Evolutionary conservation across 2,329 filamentous ascomycete species (phyloP).

Genomic region (Verticillium zaregamsianum): DNA sequence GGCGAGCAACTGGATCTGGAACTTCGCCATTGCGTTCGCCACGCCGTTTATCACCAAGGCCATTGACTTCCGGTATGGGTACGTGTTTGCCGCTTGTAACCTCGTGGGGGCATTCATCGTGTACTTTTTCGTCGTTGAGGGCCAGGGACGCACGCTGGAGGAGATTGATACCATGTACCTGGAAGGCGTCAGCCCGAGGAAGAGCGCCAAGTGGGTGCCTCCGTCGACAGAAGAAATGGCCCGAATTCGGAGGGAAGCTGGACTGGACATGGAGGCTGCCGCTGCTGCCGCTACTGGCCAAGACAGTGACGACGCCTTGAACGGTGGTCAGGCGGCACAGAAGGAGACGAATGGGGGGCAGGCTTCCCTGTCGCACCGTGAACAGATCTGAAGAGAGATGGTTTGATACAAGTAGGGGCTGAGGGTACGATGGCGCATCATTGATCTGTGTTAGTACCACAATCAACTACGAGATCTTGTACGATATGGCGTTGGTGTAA

Average conservation of each 20-base stretch:
- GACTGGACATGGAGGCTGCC: constrained; percentile 29
- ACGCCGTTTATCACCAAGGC: constrained; percentile 71
- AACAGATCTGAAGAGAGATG: background rate
- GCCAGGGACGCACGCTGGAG: constrained; percentile 68
- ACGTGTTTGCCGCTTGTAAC: constrained; percentile 72
- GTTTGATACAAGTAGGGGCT: background rate
- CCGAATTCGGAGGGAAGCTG: constrained; percentile 35
- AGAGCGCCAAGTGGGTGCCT: constrained; percentile 51
- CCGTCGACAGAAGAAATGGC: constrained; percentile 39
- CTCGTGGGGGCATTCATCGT: constrained; percentile 60
- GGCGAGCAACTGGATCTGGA: constrained; percentile 65
- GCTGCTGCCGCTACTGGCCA: background rate
- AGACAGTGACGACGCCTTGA: background rate
- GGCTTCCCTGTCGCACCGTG: background rate
- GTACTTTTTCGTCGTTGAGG: constrained; percentile 76
- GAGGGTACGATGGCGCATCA: background rate
- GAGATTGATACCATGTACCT: constrained; percentile 80
- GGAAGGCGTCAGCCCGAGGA: constrained; percentile 57
- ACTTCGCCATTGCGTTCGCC: constrained; percentile 74
- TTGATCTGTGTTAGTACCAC: background rate
- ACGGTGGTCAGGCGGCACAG: background rate
- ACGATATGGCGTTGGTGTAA: too few species aligned
- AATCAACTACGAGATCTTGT: background rate
- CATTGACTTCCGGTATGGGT: constrained; percentile 71
- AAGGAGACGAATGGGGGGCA: background rate